Conservation (phyloP, 2,329 filamentous ascomycete genomes). For the Fusarium gaditjirri region DNA sequence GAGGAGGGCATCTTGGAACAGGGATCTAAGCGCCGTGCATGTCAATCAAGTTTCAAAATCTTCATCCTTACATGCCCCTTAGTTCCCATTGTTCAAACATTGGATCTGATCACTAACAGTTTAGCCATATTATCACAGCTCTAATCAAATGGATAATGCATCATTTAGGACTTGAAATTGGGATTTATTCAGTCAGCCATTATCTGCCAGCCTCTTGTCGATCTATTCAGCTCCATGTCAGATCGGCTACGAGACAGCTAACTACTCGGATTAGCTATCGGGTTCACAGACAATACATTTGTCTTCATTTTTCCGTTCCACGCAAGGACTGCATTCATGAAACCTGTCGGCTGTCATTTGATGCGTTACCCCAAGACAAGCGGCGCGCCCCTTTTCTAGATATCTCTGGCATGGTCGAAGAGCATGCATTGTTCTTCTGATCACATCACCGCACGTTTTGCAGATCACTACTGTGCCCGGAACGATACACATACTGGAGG, state of each 20-base stretch:
- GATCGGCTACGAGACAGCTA: too few relatives aligned
- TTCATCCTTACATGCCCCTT: neutral
- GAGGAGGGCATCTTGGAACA: accelerated
- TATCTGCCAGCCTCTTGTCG: too few relatives aligned
- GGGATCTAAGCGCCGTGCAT: accelerated
- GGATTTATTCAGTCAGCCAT: too few relatives aligned
- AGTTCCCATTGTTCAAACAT: too few relatives aligned
- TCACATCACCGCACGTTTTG: neutral
- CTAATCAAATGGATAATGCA: too few relatives aligned
- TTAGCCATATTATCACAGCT: too few relatives aligned
- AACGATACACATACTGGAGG: neutral
- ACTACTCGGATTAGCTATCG: accelerated
- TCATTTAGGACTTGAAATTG: too few relatives aligned
- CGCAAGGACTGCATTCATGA: accelerated
- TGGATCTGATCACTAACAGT: too few relatives aligned
- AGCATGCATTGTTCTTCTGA: neutral
- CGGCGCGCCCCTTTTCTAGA: accelerated
- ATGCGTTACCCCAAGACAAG: neutral
- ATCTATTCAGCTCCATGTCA: too few relatives aligned
- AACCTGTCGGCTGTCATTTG: neutral
- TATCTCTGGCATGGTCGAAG: neutral
- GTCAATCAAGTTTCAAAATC: accelerated
- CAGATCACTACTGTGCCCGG: neutral
- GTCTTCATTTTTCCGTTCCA: neutral
- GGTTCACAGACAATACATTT: neutral